These are phyloP conservation scores for Fonsecaea erecta DNA, from an alignment of 2,329 filamentous ascomycete species.

Conservation along the genomic window DNA sequence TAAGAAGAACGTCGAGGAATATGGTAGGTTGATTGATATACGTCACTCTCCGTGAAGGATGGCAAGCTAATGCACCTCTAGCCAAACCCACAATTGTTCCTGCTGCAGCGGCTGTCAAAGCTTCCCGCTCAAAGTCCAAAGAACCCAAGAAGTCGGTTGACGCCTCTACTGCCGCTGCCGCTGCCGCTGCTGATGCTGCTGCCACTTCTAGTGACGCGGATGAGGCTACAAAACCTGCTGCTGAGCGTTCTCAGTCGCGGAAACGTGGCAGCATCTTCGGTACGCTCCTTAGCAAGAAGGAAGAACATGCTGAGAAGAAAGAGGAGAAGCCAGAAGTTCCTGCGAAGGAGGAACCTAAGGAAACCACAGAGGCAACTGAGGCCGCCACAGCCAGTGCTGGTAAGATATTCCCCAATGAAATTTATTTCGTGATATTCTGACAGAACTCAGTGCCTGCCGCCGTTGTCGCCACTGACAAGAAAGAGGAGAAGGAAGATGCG, in stretches of 20 bases:
- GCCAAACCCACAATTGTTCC: constrained; percentile 51
- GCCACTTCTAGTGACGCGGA: constrained; percentile 29
- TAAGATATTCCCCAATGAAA: constrained; percentile 34
- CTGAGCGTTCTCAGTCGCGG: constrained; percentile 65
- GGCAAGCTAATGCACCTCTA: constrained; percentile 40
- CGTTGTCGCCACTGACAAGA: constrained; percentile 58
- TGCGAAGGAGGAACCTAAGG: constrained; percentile 50
- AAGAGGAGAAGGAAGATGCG: constrained; percentile 51
- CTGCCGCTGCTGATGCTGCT: constrained; percentile 23
- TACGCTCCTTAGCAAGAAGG: constrained; percentile 64
- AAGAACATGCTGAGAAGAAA: constrained; percentile 52
- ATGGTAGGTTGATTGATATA: constrained; percentile 57
- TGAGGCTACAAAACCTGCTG: constrained; percentile 54
- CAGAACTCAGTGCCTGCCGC: constrained; percentile 43
- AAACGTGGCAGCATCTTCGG: constrained; percentile 65
- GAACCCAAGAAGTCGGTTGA: constrained; percentile 43
- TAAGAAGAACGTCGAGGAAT: constrained; percentile 80
- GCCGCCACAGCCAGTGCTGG: constrained; percentile 42
- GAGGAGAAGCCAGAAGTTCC: constrained; percentile 49
- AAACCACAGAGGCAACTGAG: constrained; percentile 47
- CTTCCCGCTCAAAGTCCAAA: constrained; percentile 42
- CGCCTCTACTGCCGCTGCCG: constrained; percentile 27
- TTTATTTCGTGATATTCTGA: background rate
- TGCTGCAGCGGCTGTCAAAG: constrained; percentile 38
- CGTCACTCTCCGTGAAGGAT: constrained; percentile 26